A percentile compares a stretch with the other conserved stretches of the same genome.
These are phyloP conservation scores for Umbelopsis sp. DNA, from an alignment of 371 early-diverging fungal species.

Conservation along the genomic window DNA sequence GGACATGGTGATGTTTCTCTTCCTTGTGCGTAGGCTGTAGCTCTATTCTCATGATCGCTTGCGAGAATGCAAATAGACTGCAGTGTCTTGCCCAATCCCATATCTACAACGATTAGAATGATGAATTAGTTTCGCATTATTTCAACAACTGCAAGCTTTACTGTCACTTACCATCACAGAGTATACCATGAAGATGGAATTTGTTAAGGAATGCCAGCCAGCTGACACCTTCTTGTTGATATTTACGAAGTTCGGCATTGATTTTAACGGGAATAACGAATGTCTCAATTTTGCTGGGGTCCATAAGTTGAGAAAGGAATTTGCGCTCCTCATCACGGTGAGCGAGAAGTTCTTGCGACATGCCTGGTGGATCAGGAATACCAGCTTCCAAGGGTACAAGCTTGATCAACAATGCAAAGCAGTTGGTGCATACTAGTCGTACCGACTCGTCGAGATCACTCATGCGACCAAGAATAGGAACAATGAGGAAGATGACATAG, in stretches of 20 bases:
- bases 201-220: constrained; percentile 98
- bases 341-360: constrained; percentile 76
- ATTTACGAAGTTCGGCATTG: constrained; percentile 90
- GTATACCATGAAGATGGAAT: constrained; percentile 95
- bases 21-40: constrained; percentile 62
- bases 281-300: constrained; percentile 83
- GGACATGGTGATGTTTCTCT: constrained; percentile 76
- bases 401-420: constrained; percentile 93
- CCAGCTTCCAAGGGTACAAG: constrained; percentile 92
- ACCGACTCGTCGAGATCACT: constrained; percentile 91
- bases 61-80: constrained; percentile 97
- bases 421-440: constrained; percentile 86
- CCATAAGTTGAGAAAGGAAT: constrained; percentile 92
- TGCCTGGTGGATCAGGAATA: constrained; percentile 89
- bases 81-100: constrained; percentile 99
- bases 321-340: constrained; percentile 85
- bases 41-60: constrained; percentile 81
- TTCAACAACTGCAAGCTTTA: not conserved
- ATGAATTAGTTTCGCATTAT: not conserved
- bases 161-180: constrained; percentile 87
- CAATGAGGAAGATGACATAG: constrained; percentile 93
- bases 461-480: constrained; percentile 98
- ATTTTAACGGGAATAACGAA: constrained; percentile 89
- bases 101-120: constrained; percentile 60
- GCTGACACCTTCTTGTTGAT: constrained; percentile 98